Percentiles rank a stretch among this genome's conserved stretches.
Conservation (phyloP, 2,329 filamentous ascomycete genomes). For the Sclerotinia minor region DNA sequence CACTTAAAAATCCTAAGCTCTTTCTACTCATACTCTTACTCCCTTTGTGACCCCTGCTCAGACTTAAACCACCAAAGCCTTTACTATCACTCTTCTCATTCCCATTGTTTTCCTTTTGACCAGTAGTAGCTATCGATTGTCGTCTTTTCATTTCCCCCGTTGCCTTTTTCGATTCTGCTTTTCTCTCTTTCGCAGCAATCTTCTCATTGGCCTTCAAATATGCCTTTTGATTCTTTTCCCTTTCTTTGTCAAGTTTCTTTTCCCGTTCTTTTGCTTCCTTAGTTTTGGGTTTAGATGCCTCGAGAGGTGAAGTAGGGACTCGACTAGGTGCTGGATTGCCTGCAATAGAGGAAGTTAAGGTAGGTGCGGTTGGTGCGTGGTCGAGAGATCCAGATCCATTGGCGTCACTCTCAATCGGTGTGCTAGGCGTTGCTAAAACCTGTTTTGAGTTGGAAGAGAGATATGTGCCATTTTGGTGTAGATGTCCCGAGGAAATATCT, state of each 20-base stretch:
- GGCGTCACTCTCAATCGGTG: slow-evolving; percentile 49
- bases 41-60: slow-evolving; percentile 61
- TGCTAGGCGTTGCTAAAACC: slow-evolving; percentile 49
- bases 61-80: slow-evolving; percentile 43
- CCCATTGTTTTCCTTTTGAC: slow-evolving; percentile 21
- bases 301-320: slow-evolving; percentile 40
- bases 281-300: slow-evolving; percentile 42
- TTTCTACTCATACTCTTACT: slow-evolving; percentile 78
- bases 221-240: slow-evolving; percentile 46
- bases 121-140: slow-evolving; percentile 10
- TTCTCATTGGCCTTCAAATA: slow-evolving; percentile 48
- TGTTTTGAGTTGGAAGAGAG: slow-evolving; percentile 51
- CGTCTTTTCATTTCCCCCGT: slow-evolving; percentile 4
- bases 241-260: slow-evolving; percentile 66
- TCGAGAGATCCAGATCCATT: slow-evolving; percentile 60
- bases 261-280: slow-evolving; percentile 65
- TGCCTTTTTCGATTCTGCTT: slow-evolving; percentile 21
- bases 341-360: slow-evolving; percentile 32
- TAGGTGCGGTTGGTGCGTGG: slow-evolving; percentile 65
- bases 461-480: slow-evolving; percentile 47
- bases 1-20: slow-evolving; percentile 63
- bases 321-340: slow-evolving; percentile 40
- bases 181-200: slow-evolving; percentile 27
- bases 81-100: slow-evolving; percentile 31
- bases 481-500: slow-evolving; percentile 53